Percentiles rank a stretch among this genome's conserved stretches.
Evolutionary conservation across 2,329 filamentous ascomycete genomes (phyloP).

Genomic region (Cladophialophora carrionii): DNA sequence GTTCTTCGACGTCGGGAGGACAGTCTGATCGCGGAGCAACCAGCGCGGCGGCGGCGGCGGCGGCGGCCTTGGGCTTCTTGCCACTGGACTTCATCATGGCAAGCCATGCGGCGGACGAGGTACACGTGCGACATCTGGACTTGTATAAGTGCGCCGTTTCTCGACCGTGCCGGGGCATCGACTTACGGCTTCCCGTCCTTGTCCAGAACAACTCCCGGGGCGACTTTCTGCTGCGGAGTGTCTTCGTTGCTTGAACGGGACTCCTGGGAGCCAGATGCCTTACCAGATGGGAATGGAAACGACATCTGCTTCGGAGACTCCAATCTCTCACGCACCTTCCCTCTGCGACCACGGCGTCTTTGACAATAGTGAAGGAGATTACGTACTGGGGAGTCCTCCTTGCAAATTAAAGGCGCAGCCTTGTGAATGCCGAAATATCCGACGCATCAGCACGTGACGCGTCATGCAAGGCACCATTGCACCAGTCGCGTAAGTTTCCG

Average conservation of each 20-base stretch:
- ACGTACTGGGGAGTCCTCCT: not conserved
- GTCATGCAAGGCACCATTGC: not conserved
- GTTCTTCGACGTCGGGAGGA: constrained; percentile 83
- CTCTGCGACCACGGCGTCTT: not conserved
- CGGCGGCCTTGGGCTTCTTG: constrained; percentile 33
- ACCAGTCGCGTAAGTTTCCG: not conserved
- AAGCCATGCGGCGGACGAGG: constrained; percentile 53
- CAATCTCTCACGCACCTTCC: not conserved
- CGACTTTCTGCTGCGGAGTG: constrained; percentile 39
- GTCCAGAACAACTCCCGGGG: constrained; percentile 55
- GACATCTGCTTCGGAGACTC: constrained; percentile 23
- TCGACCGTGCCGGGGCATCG: not conserved
- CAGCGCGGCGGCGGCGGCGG: constrained; percentile 35
- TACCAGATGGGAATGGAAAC: constrained; percentile 21
- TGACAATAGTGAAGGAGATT: not conserved
- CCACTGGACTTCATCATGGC: constrained; percentile 47
- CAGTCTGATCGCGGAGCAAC: constrained; percentile 61
- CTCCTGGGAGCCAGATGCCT: constrained; percentile 25
- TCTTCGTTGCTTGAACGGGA: constrained; percentile 17
- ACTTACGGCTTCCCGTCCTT: constrained; percentile 57
- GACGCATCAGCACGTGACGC: not conserved
- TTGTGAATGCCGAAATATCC: not conserved
- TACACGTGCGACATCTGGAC: constrained; percentile 53
- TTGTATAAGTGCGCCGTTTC: constrained; percentile 17
- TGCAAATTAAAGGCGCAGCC: not conserved